Conservation (phyloP, 73 alveolate genomes). For the Stentor coeruleus region DNA sequence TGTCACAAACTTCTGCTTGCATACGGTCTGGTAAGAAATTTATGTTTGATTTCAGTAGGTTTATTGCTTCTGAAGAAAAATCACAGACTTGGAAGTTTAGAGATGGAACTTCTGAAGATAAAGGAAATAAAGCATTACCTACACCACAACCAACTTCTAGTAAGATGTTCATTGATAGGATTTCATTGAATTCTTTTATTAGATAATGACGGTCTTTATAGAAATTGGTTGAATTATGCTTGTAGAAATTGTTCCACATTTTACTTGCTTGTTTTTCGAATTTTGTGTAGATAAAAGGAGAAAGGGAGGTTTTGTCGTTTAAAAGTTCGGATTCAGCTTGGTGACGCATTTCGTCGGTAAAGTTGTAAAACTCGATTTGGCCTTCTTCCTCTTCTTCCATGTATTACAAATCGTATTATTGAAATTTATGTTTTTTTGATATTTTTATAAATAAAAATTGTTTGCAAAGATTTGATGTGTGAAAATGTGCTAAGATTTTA, state of each 20-base stretch:
- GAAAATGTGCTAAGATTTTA: too few relatives aligned
- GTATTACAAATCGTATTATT: too few relatives aligned
- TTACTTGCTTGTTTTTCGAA: conserved; percentile 66
- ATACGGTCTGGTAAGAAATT: conserved; percentile 57
- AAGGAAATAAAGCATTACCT: conserved; percentile 89
- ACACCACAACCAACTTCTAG: conserved; percentile 94
- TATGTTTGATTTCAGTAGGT: conserved; percentile 58
- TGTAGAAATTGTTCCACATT: conserved; percentile 87
- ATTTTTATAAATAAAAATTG: too few relatives aligned
- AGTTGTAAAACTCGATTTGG: too few relatives aligned
- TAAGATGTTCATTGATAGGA: conserved; percentile 44
- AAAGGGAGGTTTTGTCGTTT: conserved; percentile 44
- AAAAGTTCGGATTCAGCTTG: conserved; percentile 63
- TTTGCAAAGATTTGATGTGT: too few relatives aligned
- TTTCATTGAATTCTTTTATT: conserved; percentile 70
- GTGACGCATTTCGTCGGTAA: conserved; percentile 70
- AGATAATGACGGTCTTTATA: conserved; percentile 90
- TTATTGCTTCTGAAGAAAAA: conserved; percentile 79
- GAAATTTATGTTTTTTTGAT: too few relatives aligned
- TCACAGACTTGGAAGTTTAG: conserved; percentile 82
- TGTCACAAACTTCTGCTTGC: conserved; percentile 44
- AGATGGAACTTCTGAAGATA: conserved; percentile 46
- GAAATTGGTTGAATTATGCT: conserved; percentile 72
- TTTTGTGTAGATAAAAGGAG: conserved; percentile 46
- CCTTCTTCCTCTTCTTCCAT: too few relatives aligned